Evolutionary conservation across 805 yeast genomes (phyloP).

Genomic region (Metschnikowia picachoensis): DNA sequence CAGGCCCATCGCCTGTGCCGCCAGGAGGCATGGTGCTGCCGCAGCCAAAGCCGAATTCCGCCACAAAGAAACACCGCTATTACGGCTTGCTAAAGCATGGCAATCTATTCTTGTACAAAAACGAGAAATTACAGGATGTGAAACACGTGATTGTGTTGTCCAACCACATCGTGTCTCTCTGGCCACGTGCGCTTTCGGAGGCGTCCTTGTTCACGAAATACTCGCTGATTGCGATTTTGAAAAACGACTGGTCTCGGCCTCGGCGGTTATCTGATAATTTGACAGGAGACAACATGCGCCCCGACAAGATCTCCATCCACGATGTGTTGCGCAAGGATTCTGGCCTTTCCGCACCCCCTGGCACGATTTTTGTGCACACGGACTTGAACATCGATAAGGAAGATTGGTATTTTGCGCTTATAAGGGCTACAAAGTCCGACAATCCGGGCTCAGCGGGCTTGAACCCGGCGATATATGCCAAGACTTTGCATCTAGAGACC

Average conservation of each 20-base stretch:
- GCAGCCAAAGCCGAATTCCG: conserved; percentile 15
- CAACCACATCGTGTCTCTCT: conserved; percentile 65
- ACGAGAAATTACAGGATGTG: conserved; percentile 59
- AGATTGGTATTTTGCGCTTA: conserved; percentile 85
- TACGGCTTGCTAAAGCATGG: conserved; percentile 81
- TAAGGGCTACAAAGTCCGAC: conserved; percentile 65
- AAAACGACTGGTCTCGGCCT: conserved; percentile 34
- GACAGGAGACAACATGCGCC: conserved; percentile 1
- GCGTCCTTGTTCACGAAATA: conserved; percentile 77
- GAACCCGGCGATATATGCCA: conserved; percentile 61
- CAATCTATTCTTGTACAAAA: conserved; percentile 78
- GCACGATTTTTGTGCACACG: conserved; percentile 59
- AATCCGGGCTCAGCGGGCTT: conserved; percentile 11
- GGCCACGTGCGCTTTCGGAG: conserved; percentile 80
- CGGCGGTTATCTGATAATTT: conserved; percentile 19
- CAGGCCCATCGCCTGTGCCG: not conserved
- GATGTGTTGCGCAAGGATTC: conserved; percentile 24
- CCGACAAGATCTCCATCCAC: conserved; percentile 19
- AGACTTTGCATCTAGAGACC: conserved; percentile 68
- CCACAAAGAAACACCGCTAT: conserved; percentile 51
- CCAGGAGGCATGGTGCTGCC: conserved; percentile 2
- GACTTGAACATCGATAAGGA: conserved; percentile 83
- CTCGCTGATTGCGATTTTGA: conserved; percentile 72
- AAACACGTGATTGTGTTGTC: conserved; percentile 77
- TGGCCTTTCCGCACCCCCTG: conserved; percentile 31